Evolutionary conservation across 306 rosid species (phyloP).

Genomic region (Glycyrrhiza uralensis): DNA sequence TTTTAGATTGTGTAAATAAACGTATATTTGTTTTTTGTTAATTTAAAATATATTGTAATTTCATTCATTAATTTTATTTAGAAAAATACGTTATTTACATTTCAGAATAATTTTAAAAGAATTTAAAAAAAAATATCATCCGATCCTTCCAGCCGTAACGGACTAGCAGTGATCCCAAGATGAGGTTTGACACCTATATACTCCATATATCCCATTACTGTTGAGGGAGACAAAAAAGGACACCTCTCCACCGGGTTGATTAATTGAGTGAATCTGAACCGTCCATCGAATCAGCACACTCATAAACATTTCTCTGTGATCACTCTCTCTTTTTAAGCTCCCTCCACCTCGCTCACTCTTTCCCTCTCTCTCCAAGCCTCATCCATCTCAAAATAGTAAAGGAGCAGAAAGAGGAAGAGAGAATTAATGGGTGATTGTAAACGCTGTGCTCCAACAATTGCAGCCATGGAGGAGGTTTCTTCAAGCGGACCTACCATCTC

Average conservation of each 20-base stretch:
- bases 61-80: too few relatives aligned
- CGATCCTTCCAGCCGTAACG: too few relatives aligned
- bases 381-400: conserved; percentile 24
- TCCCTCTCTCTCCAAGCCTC: background rate
- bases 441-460: conserved; percentile 41
- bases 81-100: too few relatives aligned
- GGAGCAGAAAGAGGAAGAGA: background rate
- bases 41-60: too few relatives aligned
- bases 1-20: too few relatives aligned
- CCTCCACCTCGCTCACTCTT: background rate
- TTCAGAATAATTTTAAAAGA: too few relatives aligned
- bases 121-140: too few relatives aligned
- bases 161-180: conserved; percentile 6
- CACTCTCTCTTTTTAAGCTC: conserved; percentile 34
- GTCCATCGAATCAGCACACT: conserved; percentile 30
- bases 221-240: conserved; percentile 24
- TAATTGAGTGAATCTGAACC: conserved; percentile 38
- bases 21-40: too few relatives aligned
- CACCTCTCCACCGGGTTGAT: background rate
- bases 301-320: conserved; percentile 38
- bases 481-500: conserved; percentile 30
- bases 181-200: conserved; percentile 28
- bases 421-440: conserved; percentile 41
- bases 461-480: conserved; percentile 38
- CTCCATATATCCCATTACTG: background rate